A percentile compares a stretch with the other conserved stretches of the same genome.
phyloP scores from a whole-genome alignment of 2,329 filamentous ascomycete species.

The Nemania abortiva region DNA sequence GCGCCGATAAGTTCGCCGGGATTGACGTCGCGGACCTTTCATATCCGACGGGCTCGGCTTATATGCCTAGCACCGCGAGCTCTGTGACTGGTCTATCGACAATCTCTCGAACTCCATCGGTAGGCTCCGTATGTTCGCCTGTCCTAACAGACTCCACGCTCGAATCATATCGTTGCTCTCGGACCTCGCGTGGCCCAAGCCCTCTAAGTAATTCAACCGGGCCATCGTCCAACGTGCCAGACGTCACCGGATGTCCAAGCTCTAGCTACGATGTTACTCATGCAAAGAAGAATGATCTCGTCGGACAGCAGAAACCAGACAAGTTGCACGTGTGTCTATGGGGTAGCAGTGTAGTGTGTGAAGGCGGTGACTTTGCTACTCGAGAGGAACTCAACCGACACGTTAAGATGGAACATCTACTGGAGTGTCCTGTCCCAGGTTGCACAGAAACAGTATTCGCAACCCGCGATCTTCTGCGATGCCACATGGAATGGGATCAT shows the following conservation, averaged over 20 bases:
- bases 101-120: conserved; percentile 37
- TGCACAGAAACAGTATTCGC: conserved; percentile 55
- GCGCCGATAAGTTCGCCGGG: conserved; percentile 32
- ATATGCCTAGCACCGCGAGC: conserved; percentile 30
- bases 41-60: conserved; percentile 7
- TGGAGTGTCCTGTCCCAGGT: conserved; percentile 56
- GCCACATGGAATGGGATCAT: conserved; percentile 56
- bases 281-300: conserved; percentile 40
- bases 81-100: conserved; percentile 39
- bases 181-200: conserved; percentile 37
- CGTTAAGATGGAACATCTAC: conserved; percentile 59
- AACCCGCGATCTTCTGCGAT: conserved; percentile 52
- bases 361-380: conserved; percentile 53
- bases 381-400: conserved; percentile 57
- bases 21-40: conserved; percentile 29
- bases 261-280: background rate
- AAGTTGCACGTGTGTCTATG: conserved; percentile 57
- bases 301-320: conserved; percentile 29
- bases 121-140: conserved; percentile 40
- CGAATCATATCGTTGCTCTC: conserved; percentile 23
- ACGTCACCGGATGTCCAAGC: background rate
- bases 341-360: conserved; percentile 52
- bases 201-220: conserved; percentile 39
- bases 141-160: conserved; percentile 39
- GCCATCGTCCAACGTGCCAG: background rate